phyloP scores from a whole-genome alignment of 2,329 filamentous ascomycete species.

The Aotearoamyces nothofagi region DNA sequence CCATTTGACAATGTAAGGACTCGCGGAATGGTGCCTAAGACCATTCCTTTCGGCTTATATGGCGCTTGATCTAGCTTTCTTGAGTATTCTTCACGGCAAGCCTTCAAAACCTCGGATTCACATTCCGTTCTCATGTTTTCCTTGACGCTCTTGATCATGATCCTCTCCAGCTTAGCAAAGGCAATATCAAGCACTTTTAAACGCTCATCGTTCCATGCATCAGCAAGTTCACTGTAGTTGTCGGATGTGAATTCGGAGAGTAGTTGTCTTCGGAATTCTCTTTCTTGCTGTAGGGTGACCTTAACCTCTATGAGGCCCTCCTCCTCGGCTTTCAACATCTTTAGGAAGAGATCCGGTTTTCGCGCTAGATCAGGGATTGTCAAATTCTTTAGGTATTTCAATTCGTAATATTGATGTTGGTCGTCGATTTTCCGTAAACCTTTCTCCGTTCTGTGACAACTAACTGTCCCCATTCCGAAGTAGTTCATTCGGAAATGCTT shows the following conservation, averaged over 20 bases:
- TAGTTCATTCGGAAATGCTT: constrained; percentile 72
- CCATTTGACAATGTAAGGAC: constrained; percentile 82
- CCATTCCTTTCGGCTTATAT: constrained; percentile 87
- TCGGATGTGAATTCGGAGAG: constrained; percentile 82
- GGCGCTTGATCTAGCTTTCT: constrained; percentile 89
- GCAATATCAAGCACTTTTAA: constrained; percentile 73
- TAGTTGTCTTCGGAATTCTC: constrained; percentile 61
- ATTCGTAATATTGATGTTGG: constrained; percentile 89
- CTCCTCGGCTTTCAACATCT: constrained; percentile 95
- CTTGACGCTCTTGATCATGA: constrained; percentile 86
- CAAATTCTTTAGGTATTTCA: constrained; percentile 91
- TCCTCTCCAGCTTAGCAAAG: constrained; percentile 63
- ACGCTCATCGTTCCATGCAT: constrained; percentile 85
- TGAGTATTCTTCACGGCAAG: constrained; percentile 78
- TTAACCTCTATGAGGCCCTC: constrained; percentile 83
- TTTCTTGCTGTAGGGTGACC: constrained; percentile 61
- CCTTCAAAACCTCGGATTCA: constrained; percentile 79
- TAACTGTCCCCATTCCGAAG: constrained; percentile 71
- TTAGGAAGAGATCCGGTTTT: constrained; percentile 78
- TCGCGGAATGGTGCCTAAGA: constrained; percentile 73
- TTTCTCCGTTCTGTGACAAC: constrained; percentile 85
- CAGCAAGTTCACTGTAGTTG: constrained; percentile 86
- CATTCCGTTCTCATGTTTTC: constrained; percentile 88
- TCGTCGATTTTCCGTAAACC: constrained; percentile 88
- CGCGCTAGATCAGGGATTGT: constrained; percentile 67